A percentile compares a stretch with the other conserved stretches of the same genome.
phyloP scores from a whole-genome alignment of 2,329 filamentous ascomycete genomes.

The Endoconidiophora laricicola region DNA sequence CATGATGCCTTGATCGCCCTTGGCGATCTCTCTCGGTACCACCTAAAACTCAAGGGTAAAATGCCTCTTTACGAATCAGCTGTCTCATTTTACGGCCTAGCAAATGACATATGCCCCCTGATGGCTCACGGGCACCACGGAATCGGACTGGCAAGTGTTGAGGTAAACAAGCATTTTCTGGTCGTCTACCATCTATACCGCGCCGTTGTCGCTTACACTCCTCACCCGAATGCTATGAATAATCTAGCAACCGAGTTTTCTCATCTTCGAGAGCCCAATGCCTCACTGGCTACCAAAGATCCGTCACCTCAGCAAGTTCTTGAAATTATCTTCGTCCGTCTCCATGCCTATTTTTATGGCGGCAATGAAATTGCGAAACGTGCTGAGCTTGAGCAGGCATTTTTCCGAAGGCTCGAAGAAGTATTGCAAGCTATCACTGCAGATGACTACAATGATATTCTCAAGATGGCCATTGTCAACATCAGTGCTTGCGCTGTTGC shows the following conservation, averaged over 20 bases:
- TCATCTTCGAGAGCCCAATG: constrained; percentile 22
- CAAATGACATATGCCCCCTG: constrained; percentile 58
- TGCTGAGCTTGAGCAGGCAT: constrained; percentile 69
- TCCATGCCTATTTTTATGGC: constrained; percentile 72
- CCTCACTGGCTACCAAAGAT: constrained; percentile 18
- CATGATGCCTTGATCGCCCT: constrained; percentile 72
- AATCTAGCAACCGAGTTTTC: constrained; percentile 72
- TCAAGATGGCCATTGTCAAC: constrained; percentile 58
- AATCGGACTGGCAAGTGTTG: constrained; percentile 68
- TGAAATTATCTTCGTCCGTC: constrained; percentile 64
- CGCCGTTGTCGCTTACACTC: constrained; percentile 55
- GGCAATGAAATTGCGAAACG: constrained; percentile 59
- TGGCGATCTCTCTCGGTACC: constrained; percentile 80
- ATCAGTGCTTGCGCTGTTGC: constrained; percentile 69
- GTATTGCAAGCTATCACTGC: constrained; percentile 6
- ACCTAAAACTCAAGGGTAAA: constrained; percentile 55
- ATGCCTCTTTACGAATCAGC: constrained; percentile 64
- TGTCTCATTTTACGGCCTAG: constrained; percentile 70
- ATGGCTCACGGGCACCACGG: constrained; percentile 81
- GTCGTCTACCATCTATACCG: constrained; percentile 84
- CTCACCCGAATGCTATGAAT: constrained; percentile 53
- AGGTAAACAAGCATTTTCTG: constrained; percentile 63
- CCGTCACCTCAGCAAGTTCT: constrained; percentile 41
- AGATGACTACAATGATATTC: constrained; percentile 1
- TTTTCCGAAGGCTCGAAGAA: constrained; percentile 54